Conservation (phyloP, 2,329 filamentous ascomycete genomes). For the Endoconidiophora polonica region DNA sequence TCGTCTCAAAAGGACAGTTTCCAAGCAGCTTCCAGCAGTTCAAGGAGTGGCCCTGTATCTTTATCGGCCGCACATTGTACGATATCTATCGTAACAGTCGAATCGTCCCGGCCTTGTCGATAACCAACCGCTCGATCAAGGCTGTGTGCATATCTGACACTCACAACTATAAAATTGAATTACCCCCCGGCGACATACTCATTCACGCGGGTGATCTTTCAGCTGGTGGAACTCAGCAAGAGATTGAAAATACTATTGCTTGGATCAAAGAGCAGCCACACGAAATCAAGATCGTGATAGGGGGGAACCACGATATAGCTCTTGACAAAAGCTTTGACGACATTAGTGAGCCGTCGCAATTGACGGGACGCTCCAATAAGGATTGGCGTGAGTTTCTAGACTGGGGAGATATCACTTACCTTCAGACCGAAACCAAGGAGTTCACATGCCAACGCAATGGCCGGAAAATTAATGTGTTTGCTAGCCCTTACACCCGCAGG, state of each 20-base stretch:
- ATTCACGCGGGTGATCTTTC: constrained; percentile 34
- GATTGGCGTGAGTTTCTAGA: constrained; percentile 28
- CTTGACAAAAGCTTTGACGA: constrained; percentile 15
- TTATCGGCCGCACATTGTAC: too few relatives aligned
- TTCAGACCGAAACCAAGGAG: constrained; percentile 51
- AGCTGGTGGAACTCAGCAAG: constrained; percentile 43
- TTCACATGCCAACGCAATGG: constrained; percentile 33
- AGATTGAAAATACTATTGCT: constrained; percentile 59
- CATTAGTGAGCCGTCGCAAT: constrained; percentile 16
- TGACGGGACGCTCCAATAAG: constrained; percentile 22
- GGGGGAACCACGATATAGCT: constrained; percentile 29
- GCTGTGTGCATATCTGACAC: constrained; percentile 30
- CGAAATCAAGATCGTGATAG: constrained; percentile 27
- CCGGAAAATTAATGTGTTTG: constrained; percentile 6
- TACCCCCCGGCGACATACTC: constrained; percentile 28
- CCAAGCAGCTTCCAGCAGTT: too few relatives aligned
- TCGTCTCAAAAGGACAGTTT: too few relatives aligned
- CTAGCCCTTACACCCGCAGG: constrained; percentile 20
- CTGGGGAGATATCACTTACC: constrained; percentile 55
- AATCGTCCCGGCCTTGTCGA: too few relatives aligned
- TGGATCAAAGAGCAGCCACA: constrained; percentile 36
- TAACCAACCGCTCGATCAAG: constrained; percentile 12
- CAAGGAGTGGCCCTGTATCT: too few relatives aligned
- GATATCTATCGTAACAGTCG: too few relatives aligned
- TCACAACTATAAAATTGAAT: constrained; percentile 22